A percentile compares a stretch with the other conserved stretches of the same genome.
These are phyloP conservation scores for Lachnellula subtilissima DNA, from an alignment of 2,329 filamentous ascomycete species.

Conservation along the genomic window DNA sequence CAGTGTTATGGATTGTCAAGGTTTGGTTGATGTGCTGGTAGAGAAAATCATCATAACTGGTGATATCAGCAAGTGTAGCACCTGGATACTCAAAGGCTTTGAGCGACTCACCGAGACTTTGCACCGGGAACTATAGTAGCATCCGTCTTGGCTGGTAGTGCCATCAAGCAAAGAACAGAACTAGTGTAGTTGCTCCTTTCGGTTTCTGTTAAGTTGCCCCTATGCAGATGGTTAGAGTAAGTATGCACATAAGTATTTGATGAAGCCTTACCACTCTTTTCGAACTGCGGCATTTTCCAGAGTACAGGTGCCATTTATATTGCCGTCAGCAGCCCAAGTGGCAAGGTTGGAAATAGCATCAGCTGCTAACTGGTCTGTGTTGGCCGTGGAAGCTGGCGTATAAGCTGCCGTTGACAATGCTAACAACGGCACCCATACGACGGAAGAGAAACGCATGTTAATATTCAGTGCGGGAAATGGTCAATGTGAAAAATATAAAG, in stretches of 20 bases:
- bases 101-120: slow-evolving; percentile 14
- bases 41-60: slow-evolving; percentile 35
- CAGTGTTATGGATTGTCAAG: slow-evolving; percentile 24
- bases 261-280: slow-evolving; percentile 38
- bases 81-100: background rate
- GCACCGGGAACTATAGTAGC: slow-evolving; percentile 27
- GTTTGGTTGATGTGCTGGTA: slow-evolving; percentile 35
- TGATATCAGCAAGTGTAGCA: background rate
- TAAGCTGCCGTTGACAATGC: slow-evolving; percentile 13
- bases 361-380: slow-evolving; percentile 32
- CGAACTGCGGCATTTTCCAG: slow-evolving; percentile 36
- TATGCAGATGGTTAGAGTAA: slow-evolving; percentile 1
- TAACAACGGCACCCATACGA: slow-evolving; percentile 18
- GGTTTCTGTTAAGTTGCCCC: slow-evolving; percentile 15
- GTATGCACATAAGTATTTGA: background rate
- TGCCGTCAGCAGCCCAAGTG: slow-evolving; percentile 19
- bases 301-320: slow-evolving; percentile 28
- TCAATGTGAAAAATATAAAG: background rate
- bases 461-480: background rate
- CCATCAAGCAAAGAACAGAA: slow-evolving; percentile 36
- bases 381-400: slow-evolving; percentile 17
- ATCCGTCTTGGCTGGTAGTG: slow-evolving; percentile 31
- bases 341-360: slow-evolving; percentile 33
- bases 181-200: slow-evolving; percentile 32
- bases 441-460: slow-evolving; percentile 18